Evolutionary conservation across 345 rosid species (phyloP), one percentile per base, ranked within the genome.

Genomic region (Corchorus capsularis): DNA sequence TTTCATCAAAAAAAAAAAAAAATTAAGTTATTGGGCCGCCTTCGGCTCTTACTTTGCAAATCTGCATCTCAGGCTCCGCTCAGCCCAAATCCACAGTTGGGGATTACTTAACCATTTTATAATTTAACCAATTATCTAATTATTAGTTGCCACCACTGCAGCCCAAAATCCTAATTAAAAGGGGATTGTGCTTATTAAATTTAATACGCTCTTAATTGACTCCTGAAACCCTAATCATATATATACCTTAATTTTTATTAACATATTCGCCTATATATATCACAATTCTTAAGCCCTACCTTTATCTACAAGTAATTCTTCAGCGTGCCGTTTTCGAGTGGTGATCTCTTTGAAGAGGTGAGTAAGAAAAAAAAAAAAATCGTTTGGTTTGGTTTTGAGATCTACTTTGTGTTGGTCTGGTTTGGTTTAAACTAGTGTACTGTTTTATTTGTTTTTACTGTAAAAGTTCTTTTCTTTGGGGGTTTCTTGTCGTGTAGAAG

Each of bases 401-500:
- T 85, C 93, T 90, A 87, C 80, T 80, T 72, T 60, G 73, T 57
- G 76, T 39, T 47, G 35, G 35, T 46, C 47, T 68, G 46, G 64
- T 74, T 80, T n/a, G n/a, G n/a, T 27, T 27, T 85, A 19, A 68
- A 68, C 55, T 52, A 70, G 71, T 35, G 52, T 52, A 70, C 73
- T 61, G 72, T 41, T 80, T 45, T 70, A 47, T 27, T 27, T 27
- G 27, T 27, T 27, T 27, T 62, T 35, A 59, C 83, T 72, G 79
- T 63, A 72, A 80, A 82, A 52, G 50, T 27, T 76, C 8, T 76
- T 81, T 68, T 39, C 1, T 39, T 69, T 1, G 72, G 65, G 72
- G 74, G 83, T 76, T 79, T 84, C 92, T 63, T 84, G 97, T 75
- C 84, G 85, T 55, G 96, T 89, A 75, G 97, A 93, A 87, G 77